Base-by-base conservation (phyloP, 176 grass and related monocot genomes). In the Bromus sterilis region DNA sequence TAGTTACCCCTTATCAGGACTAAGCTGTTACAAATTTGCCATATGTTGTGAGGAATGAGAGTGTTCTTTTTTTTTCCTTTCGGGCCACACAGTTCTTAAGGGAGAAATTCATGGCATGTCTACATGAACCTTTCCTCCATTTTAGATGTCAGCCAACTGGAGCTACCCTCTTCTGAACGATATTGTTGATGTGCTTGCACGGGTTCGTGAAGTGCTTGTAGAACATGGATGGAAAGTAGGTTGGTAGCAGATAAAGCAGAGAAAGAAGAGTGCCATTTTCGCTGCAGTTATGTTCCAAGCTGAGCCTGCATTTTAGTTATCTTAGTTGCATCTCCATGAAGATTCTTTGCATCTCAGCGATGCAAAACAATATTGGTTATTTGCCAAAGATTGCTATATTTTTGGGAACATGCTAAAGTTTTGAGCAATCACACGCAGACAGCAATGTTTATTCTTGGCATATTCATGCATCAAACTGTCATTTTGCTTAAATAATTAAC, bases 81-180 rank as follows among this genome's bases (percentile, higher is more conserved):
- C 28, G 2, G 69, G 7, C 25, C 49, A 34, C 37, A 34, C 29
- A 31, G 21, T 57, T 70, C 65, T 57, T 6, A 30, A 26, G 58
- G 41, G 35, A 12, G 8, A 83, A n/a, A 48, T 65, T 71, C 18
- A 43, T 71, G 49, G 7, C 49, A 31, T 73, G 79, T 20, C 56
- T 66, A 73, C 8, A 42, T 86, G 26, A 76, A 16, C 6, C 23
- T 74, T n/a, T 78, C 56, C 20, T 69, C 32, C 44, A 62, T 73
- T 63, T 3, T 78, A 98, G 93, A 93, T 98, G 81, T 95, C 96
- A 63, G 82, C 93, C 56, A 91, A 65, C 67, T 93, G 92, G 90
- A 91, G 96, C 87, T 95, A 93, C 55, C 92, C 92, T 78, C 95
- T 90, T 25, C 67, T 95, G 78, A 98, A 95, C 49, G 95, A 95